Conservation (phyloP, 2,329 filamentous ascomycete species). For the Pestalotiopsis sp. region DNA sequence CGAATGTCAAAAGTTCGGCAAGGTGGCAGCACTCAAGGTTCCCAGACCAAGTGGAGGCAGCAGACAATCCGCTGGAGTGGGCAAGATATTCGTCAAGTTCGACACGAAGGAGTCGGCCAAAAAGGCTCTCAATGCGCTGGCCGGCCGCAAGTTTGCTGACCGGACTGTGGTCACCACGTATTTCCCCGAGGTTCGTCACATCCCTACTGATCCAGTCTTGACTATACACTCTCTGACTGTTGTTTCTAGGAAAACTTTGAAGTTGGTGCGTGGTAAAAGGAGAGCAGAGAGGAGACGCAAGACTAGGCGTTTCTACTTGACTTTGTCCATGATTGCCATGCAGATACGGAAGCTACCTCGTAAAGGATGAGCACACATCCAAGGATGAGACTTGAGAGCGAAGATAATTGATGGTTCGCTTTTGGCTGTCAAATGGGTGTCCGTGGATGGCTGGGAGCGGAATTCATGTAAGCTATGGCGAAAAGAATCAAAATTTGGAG, state of each 20-base stretch:
- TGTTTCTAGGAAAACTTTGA: conserved; percentile 84
- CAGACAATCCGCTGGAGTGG: conserved; percentile 83
- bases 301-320: neutral
- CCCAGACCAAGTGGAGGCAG: conserved; percentile 82
- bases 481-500: neutral
- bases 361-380: neutral
- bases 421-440: neutral
- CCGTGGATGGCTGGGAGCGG: neutral
- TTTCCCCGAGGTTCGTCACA: conserved; percentile 76
- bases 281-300: neutral
- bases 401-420: neutral
- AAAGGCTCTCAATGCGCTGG: conserved; percentile 84
- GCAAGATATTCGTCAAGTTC: conserved; percentile 98
- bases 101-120: conserved; percentile 75
- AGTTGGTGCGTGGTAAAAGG: conserved; percentile 75
- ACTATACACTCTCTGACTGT: conserved; percentile 22
- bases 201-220: neutral
- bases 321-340: neutral
- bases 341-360: neutral
- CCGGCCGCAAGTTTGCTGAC: conserved; percentile 93
- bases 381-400: neutral
- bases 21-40: conserved; percentile 85
- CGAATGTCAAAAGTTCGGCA: conserved; percentile 90
- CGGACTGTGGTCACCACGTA: conserved; percentile 95
- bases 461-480: neutral